phyloP scores from a whole-genome alignment of 495 filamentous ascomycete genomes.

The Rostrohypoxylon terebratum region DNA sequence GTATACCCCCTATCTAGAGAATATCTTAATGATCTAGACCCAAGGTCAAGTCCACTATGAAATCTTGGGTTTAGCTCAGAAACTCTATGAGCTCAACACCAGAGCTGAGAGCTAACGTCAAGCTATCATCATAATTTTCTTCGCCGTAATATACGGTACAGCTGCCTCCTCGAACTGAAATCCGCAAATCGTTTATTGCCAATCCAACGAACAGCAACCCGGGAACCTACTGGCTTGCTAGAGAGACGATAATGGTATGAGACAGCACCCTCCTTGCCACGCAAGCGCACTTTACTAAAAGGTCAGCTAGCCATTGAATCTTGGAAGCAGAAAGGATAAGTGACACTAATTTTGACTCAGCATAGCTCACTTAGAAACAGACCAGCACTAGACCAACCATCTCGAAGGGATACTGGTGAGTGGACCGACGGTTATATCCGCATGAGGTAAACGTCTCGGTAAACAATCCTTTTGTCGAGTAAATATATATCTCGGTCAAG shows the following conservation, averaged over 20 bases:
- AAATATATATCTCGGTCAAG: not conserved
- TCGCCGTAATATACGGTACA: not conserved
- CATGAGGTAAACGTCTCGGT: slow-evolving; percentile 3
- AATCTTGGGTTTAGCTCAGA: not conserved
- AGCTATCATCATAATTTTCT: not conserved
- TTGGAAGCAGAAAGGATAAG: not conserved
- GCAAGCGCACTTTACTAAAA: not conserved
- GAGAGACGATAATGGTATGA: not conserved
- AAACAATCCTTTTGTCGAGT: not conserved
- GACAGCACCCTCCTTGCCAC: slow-evolving; percentile 1
- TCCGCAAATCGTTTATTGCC: not conserved
- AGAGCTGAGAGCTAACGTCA: not conserved
- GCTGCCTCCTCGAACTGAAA: not conserved
- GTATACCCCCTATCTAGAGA: not conserved
- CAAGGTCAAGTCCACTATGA: slow-evolving; percentile 1
- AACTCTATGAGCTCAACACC: not conserved
- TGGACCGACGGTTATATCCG: not conserved
- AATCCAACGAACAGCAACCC: not conserved
- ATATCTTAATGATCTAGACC: slow-evolving; percentile 3
- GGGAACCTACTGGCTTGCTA: not conserved
- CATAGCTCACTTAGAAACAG: slow-evolving; percentile 8
- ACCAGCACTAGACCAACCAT: not conserved
- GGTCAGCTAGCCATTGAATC: slow-evolving; percentile 3
- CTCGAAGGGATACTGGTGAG: not conserved
- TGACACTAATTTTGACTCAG: slow-evolving; percentile 19